These are phyloP conservation scores for Triticum turgidum DNA, from an alignment of 176 grass and related monocot species.

Conservation along the genomic window DNA sequence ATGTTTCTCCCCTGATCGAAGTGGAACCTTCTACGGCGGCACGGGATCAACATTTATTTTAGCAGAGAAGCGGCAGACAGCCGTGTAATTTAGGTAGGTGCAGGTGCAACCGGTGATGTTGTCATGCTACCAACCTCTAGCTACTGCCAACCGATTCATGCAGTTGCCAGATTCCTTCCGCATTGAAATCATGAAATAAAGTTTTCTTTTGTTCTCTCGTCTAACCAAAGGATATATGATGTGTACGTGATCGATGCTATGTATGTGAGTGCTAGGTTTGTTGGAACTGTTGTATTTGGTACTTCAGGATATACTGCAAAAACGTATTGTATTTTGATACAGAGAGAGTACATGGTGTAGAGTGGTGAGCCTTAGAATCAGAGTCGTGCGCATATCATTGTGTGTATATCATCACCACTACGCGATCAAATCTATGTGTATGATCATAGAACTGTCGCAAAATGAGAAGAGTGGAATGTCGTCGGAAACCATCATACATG, in stretches of 20 bases:
- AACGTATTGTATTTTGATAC: too few species aligned
- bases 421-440: too few species aligned
- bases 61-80: neutral
- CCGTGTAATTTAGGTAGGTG: neutral
- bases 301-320: neutral
- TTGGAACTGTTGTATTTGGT: neutral
- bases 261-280: neutral
- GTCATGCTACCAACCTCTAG: conserved; percentile 63
- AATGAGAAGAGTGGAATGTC: too few species aligned
- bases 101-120: conserved; percentile 29
- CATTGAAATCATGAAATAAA: neutral
- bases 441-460: too few species aligned
- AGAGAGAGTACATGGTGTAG: neutral
- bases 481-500: too few species aligned
- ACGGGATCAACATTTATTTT: conserved; percentile 23
- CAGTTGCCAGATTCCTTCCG: conserved; percentile 21
- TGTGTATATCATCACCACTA: too few species aligned
- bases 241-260: too few species aligned
- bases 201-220: neutral
- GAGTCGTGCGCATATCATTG: too few species aligned
- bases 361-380: neutral
- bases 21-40: neutral
- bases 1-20: neutral
- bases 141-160: conserved; percentile 45
- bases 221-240: neutral